phyloP scores from a whole-genome alignment of 768 basidiomycete genomes.

The Sutorius australiensis region DNA sequence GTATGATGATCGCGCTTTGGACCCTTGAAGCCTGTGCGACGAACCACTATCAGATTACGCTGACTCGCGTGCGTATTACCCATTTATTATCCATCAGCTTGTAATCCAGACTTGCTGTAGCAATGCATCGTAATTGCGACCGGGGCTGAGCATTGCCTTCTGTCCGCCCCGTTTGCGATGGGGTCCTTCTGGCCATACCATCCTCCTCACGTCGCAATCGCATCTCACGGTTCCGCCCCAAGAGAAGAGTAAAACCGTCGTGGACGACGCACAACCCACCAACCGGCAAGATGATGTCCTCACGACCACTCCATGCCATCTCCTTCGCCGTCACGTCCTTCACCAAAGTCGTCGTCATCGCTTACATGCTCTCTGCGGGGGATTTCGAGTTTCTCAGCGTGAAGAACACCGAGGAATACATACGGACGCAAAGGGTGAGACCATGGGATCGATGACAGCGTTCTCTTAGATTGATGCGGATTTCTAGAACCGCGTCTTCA shows the following conservation, averaged over 20 bases:
- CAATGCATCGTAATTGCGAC: slow-evolving; percentile 8
- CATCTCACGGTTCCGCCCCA: neutral
- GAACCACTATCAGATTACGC: neutral
- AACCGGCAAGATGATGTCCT: slow-evolving; percentile 14
- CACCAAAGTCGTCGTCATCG: slow-evolving; percentile 16
- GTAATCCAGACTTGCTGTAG: neutral
- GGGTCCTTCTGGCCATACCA: neutral
- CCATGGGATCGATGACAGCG: neutral
- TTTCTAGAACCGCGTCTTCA: slow-evolving; percentile 19
- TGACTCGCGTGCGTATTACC: neutral
- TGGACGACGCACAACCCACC: neutral
- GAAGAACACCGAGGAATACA: slow-evolving; percentile 19
- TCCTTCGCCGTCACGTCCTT: slow-evolving; percentile 17
- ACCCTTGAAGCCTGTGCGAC: neutral
- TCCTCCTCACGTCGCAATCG: neutral
- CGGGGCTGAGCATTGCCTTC: slow-evolving; percentile 1
- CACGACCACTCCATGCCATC: slow-evolving; percentile 12
- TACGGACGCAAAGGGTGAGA: slow-evolving; percentile 20
- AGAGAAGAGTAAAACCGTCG: neutral
- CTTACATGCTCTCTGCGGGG: slow-evolving; percentile 20
- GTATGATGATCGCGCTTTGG: neutral
- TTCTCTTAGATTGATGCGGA: neutral
- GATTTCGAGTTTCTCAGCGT: slow-evolving; percentile 13
- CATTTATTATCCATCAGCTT: neutral
- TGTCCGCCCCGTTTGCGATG: slow-evolving; percentile 4